Evolutionary conservation across 2,329 filamentous ascomycete species (phyloP).

Genomic region (Erysiphe pulchra): DNA sequence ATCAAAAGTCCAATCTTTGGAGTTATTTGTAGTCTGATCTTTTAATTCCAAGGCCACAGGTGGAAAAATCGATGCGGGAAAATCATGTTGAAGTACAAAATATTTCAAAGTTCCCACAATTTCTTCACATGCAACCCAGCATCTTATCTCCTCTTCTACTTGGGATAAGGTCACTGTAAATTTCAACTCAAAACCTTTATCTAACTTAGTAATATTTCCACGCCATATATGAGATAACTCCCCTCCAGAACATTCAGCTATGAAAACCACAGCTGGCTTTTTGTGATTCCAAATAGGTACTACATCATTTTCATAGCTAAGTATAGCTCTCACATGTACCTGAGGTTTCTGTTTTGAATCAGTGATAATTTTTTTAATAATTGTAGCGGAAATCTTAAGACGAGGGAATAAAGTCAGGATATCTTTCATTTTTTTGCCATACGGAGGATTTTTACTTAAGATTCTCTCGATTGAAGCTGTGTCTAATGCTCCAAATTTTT

Average conservation of each 20-base stretch:
- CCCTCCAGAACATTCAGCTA: constrained; percentile 47
- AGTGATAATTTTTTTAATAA: constrained; percentile 9
- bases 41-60: background rate
- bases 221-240: constrained; percentile 41
- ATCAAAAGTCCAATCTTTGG: background rate
- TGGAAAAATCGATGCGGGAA: constrained; percentile 15
- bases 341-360: constrained; percentile 19
- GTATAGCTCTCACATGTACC: constrained; percentile 35
- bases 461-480: constrained; percentile 50
- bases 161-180: constrained; percentile 30
- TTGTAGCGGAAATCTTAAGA: constrained; percentile 18
- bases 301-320: constrained; percentile 47
- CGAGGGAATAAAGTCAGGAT: constrained; percentile 43
- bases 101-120: constrained; percentile 33
- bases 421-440: constrained; percentile 43
- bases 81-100: constrained; percentile 8
- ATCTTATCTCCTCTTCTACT: constrained; percentile 32
- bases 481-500: constrained; percentile 40
- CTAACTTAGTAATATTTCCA: constrained; percentile 36
- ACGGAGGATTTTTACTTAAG: constrained; percentile 59
- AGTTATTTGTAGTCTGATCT: background rate
- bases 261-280: constrained; percentile 42
- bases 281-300: constrained; percentile 36
- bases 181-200: constrained; percentile 27
- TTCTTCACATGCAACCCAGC: constrained; percentile 60